A percentile compares a stretch with the other conserved stretches of the same genome.
These are phyloP conservation scores for Trichoderma sp. DNA, from an alignment of 2,329 filamentous ascomycete species.

Conservation along the genomic window DNA sequence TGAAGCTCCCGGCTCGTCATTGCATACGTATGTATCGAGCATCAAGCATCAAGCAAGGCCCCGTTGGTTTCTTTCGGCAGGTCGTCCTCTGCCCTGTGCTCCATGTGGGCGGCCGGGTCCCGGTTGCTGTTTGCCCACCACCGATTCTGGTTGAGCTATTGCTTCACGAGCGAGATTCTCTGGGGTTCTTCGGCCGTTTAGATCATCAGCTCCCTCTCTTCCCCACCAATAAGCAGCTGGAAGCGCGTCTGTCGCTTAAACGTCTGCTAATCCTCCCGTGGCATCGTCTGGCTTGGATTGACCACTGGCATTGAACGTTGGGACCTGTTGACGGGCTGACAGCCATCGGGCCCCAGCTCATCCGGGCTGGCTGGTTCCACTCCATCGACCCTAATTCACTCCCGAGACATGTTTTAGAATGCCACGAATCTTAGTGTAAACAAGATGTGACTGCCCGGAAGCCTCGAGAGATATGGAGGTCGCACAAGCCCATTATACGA, in stretches of 20 bases:
- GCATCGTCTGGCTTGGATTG: not conserved
- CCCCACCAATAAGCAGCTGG: constrained; percentile 2
- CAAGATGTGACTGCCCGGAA: not conserved
- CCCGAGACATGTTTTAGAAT: constrained; percentile 14
- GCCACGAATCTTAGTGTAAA: not conserved
- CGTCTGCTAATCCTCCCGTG: not conserved
- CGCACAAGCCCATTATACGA: not conserved
- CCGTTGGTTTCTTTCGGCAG: not conserved
- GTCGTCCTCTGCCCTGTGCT: not conserved
- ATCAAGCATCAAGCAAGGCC: not conserved
- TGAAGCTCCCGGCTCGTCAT: not conserved
- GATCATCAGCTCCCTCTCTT: not conserved
- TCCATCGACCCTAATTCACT: constrained; percentile 3
- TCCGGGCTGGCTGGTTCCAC: constrained; percentile 7
- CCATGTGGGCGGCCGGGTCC: not conserved
- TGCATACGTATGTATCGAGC: not conserved
- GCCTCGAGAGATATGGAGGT: not conserved
- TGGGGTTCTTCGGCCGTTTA: not conserved
- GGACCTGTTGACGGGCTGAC: constrained; percentile 13
- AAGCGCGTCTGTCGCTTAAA: constrained; percentile 18
- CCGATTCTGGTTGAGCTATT: not conserved
- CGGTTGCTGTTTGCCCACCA: not conserved
- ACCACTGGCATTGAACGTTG: not conserved
- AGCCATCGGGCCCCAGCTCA: not conserved
- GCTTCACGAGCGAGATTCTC: not conserved